Percentiles rank a stretch among this genome's conserved stretches.
Evolutionary conservation across 2,329 filamentous ascomycete species (phyloP).

Genomic region (Alternaria alternata): DNA sequence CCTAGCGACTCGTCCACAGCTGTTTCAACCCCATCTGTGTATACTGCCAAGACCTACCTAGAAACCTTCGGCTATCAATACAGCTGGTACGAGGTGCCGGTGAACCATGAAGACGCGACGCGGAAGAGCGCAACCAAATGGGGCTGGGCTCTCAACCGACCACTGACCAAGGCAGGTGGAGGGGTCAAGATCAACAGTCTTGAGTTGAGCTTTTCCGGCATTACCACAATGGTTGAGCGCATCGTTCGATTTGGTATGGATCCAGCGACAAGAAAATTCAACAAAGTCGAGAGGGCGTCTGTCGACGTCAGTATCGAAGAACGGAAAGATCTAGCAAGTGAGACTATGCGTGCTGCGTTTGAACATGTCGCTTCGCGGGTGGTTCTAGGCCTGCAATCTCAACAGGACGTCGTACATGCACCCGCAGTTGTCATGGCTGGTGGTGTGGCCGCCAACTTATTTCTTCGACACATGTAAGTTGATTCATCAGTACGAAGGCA

Average conservation of each 20-base stretch:
- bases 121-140: conserved; percentile 57
- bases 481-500: neutral
- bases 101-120: conserved; percentile 66
- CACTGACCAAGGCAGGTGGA: conserved; percentile 63
- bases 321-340: conserved; percentile 72
- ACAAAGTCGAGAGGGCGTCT: conserved; percentile 40
- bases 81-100: conserved; percentile 65
- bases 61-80: conserved; percentile 38
- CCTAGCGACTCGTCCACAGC: neutral
- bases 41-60: conserved; percentile 34
- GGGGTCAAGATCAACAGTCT: conserved; percentile 43
- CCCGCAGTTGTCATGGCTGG: conserved; percentile 81
- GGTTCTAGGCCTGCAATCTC: conserved; percentile 69
- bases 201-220: conserved; percentile 68
- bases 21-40: neutral
- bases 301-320: conserved; percentile 63
- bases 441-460: conserved; percentile 87
- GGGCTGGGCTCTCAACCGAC: conserved; percentile 75
- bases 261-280: conserved; percentile 35
- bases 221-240: conserved; percentile 71
- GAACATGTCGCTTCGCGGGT: conserved; percentile 84
- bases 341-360: conserved; percentile 82
- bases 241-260: conserved; percentile 56
- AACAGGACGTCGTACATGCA: neutral
- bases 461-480: conserved; percentile 70